Percentiles rank a stretch among this genome's conserved stretches.
phyloP scores from a whole-genome alignment of 1,284 basidiomycete genomes.

The Boletus semigastroideus region DNA sequence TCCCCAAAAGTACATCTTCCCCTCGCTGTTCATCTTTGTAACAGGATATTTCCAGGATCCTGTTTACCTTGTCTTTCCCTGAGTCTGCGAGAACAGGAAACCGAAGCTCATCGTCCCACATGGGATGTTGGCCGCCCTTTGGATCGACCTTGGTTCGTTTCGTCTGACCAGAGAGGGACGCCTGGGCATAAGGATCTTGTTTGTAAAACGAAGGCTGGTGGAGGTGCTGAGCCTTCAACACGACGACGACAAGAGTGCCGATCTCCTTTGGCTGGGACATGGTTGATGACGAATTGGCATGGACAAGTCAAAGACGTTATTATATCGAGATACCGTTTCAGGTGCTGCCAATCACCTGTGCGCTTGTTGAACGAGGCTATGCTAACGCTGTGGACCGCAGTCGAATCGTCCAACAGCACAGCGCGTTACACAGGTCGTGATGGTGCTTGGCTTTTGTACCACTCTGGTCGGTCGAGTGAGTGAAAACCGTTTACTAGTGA shows the following conservation, averaged over 20 bases:
- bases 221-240: conserved; percentile 72
- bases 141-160: conserved; percentile 61
- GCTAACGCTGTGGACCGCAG: background rate
- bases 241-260: conserved; percentile 70
- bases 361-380: background rate
- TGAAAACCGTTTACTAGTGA: too few species aligned
- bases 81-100: conserved; percentile 46
- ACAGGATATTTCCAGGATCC: conserved; percentile 62
- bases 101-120: conserved; percentile 74
- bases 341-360: background rate
- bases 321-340: background rate
- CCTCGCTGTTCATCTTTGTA: conserved; percentile 60
- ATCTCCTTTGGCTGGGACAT: conserved; percentile 44
- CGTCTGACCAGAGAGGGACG: conserved; percentile 43
- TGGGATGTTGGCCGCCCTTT: conserved; percentile 75
- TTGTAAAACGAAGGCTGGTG: conserved; percentile 74
- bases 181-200: conserved; percentile 68
- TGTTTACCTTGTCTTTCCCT: conserved; percentile 43
- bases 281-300: background rate
- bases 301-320: background rate
- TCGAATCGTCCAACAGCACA: too few species aligned
- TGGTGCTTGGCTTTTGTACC: too few species aligned
- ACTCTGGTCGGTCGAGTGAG: too few species aligned
- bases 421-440: too few species aligned
- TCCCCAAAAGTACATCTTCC: conserved; percentile 59